Base-by-base conservation (phyloP, 345 rosid genomes). In the Syzygium oleosum region DNA sequence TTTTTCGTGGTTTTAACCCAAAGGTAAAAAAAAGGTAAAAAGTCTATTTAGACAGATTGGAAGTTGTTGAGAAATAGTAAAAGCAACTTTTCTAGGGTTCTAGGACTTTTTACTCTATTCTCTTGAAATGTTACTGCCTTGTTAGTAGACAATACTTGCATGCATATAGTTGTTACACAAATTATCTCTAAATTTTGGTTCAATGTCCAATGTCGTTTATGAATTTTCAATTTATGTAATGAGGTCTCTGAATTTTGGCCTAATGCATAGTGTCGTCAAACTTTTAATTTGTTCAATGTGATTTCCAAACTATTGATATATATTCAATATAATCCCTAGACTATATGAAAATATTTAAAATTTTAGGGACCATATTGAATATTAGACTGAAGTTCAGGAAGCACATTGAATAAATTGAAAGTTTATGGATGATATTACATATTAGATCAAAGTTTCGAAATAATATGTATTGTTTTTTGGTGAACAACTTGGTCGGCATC, bases 281-380 rank as follows among this genome's bases (percentile, higher is more conserved):
- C 27, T 55, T 22, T 22, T 55, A 55, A 55, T 55, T 55, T 22
- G 0, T 55, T 22, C 9, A 6, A 22, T 55, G 1, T 55, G 27
- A 5, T 55, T 55, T 0, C 0, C 22, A 0, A 22, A 8, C 3
- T 55, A 55, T 55, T 0, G 0, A 0, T 22, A 55, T 22, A 3
- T 55, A 5, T 22, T 8, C 3, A 55, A 55, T 55, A 5, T 21
- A 21, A 1, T 21, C 1, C 23, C 0, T 8, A 55, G 10, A 55
- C 12, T 22, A 22, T 11, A 55, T 55, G 27, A 55, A 55, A 55
- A 55, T 55, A 25, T 9, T 1, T 0, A 55, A 55, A 55, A 11
- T 19, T 55, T 55, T 4, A 1, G 9, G 9, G 23, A 55, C 0
- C 27, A 55, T 55, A 55, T 22, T 55, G 12, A 55, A 55, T 5